These are phyloP conservation scores for Aspergillus sp. DNA, from an alignment of 2,329 filamentous ascomycete genomes.

Conservation along the genomic window DNA sequence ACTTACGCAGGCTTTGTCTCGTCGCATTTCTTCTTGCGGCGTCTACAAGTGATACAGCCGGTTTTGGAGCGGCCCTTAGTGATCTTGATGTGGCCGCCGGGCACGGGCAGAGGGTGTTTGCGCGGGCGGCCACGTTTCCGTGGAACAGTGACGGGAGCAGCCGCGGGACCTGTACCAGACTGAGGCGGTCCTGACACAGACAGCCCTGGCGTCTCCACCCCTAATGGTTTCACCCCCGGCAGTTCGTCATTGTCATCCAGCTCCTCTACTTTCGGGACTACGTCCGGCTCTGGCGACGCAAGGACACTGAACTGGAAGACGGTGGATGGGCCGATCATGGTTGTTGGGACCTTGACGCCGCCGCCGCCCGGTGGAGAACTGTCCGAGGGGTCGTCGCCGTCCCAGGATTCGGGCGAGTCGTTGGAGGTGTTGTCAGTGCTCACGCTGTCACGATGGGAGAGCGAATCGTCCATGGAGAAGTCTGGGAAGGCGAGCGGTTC, in stretches of 20 bases:
- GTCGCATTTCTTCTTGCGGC: constrained; percentile 62
- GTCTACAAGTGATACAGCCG: constrained; percentile 59
- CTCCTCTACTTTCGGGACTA: constrained; percentile 57
- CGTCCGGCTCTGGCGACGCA: constrained; percentile 21
- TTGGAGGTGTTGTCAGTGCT: constrained; percentile 36
- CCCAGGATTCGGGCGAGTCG: constrained; percentile 31
- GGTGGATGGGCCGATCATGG: constrained; percentile 21
- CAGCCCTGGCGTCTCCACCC: constrained; percentile 22
- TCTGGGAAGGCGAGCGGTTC: constrained; percentile 26
- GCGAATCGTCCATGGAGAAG: constrained; percentile 27
- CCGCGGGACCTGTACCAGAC: constrained; percentile 21
- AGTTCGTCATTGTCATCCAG: constrained; percentile 45
- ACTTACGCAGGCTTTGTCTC: constrained; percentile 45
- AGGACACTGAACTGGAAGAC: constrained; percentile 26
- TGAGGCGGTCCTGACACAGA: no score
- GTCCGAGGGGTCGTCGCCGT: constrained; percentile 22
- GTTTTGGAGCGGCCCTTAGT: constrained; percentile 69
- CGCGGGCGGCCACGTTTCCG: constrained; percentile 76
- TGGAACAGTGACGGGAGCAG: constrained; percentile 37
- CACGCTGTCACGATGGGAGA: constrained; percentile 32
- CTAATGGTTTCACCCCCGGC: constrained; percentile 31
- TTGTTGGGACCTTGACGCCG: constrained; percentile 20
- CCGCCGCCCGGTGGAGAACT: constrained; percentile 22
- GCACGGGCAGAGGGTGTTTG: constrained; percentile 69
- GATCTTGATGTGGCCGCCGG: constrained; percentile 64